These are phyloP conservation scores for Glaciozyma martinii DNA, from an alignment of 768 basidiomycete species.

Conservation along the genomic window DNA sequence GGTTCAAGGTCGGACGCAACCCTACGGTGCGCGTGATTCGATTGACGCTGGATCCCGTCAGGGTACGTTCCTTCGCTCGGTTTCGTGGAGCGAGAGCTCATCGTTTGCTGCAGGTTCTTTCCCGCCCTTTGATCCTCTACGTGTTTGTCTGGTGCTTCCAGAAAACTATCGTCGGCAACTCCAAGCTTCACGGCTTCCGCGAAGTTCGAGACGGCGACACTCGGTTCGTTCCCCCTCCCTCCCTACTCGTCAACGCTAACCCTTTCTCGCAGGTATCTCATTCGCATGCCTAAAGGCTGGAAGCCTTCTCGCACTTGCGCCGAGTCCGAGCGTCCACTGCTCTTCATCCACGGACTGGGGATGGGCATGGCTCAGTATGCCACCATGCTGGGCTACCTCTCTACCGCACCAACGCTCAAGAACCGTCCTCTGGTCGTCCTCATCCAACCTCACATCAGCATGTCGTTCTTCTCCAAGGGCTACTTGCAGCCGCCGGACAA, in stretches of 20 bases:
- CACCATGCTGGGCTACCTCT: constrained; percentile 52
- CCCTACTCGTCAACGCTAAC: constrained; percentile 39
- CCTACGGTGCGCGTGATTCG: constrained; percentile 48
- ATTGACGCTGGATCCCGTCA: constrained; percentile 69
- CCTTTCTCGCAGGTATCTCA: constrained; percentile 48
- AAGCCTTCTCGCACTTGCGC: constrained; percentile 45
- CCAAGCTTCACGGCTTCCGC: constrained; percentile 25
- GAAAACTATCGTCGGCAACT: constrained; percentile 8
- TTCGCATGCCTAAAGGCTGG: constrained; percentile 64
- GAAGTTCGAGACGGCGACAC: constrained; percentile 32
- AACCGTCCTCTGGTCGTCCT: constrained; percentile 67
- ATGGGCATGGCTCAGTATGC: constrained; percentile 59
- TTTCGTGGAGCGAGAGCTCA: no score
- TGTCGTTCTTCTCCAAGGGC: constrained; percentile 66
- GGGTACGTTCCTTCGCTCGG: constrained; percentile 40
- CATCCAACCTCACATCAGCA: constrained; percentile 77
- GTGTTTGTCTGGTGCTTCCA: constrained; percentile 28
- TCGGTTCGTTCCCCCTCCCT: constrained; percentile 47
- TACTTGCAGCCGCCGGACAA: constrained; percentile 65
- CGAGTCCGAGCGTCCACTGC: constrained; percentile 49
- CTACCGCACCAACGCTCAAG: constrained; percentile 45
- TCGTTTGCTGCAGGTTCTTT: constrained; percentile 30
- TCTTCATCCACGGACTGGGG: constrained; percentile 84
- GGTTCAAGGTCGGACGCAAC: constrained; percentile 24
- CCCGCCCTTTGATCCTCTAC: constrained; percentile 55